Percentiles rank a stretch among this genome's conserved stretches.
phyloP scores from a whole-genome alignment of 495 filamentous ascomycete species.

The Podospora anserina region DNA sequence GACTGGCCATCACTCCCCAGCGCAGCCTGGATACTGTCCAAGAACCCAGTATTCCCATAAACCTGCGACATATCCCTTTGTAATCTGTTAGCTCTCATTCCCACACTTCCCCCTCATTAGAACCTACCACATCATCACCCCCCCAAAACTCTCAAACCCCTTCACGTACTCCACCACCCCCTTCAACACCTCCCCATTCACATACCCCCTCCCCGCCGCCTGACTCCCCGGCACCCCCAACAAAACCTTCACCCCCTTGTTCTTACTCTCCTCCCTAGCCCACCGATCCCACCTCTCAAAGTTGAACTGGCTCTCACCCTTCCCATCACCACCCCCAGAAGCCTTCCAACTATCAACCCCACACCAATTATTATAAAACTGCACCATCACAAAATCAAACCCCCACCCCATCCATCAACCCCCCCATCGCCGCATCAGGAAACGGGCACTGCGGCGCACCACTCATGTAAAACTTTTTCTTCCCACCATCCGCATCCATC shows the following conservation, averaged over 20 bases:
- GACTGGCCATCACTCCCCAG: slow-evolving; percentile 20
- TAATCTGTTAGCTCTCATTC: background rate
- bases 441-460: slow-evolving; percentile 66
- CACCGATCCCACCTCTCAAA: slow-evolving; percentile 69
- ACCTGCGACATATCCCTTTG: slow-evolving; percentile 59
- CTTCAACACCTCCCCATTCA: slow-evolving; percentile 42
- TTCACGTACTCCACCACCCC: slow-evolving; percentile 51
- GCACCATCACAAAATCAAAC: slow-evolving; percentile 65
- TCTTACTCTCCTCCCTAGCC: slow-evolving; percentile 59
- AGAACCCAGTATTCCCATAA: slow-evolving; percentile 56
- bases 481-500: slow-evolving; percentile 50
- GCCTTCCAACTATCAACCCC: slow-evolving; percentile 52
- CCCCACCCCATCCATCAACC: slow-evolving; percentile 51
- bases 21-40: slow-evolving; percentile 40
- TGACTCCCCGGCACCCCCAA: slow-evolving; percentile 62
- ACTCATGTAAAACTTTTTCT: slow-evolving; percentile 56
- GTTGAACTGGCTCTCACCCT: slow-evolving; percentile 50
- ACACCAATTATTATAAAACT: slow-evolving; percentile 69
- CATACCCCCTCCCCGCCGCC: slow-evolving; percentile 60
- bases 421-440: slow-evolving; percentile 59
- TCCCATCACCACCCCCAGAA: slow-evolving; percentile 21
- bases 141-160: slow-evolving; percentile 60
- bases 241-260: slow-evolving; percentile 62
- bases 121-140: slow-evolving; percentile 60
- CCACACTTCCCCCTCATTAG: background rate